Conservation (phyloP, 805 yeast genomes). For the Millerozyma acaciae region DNA sequence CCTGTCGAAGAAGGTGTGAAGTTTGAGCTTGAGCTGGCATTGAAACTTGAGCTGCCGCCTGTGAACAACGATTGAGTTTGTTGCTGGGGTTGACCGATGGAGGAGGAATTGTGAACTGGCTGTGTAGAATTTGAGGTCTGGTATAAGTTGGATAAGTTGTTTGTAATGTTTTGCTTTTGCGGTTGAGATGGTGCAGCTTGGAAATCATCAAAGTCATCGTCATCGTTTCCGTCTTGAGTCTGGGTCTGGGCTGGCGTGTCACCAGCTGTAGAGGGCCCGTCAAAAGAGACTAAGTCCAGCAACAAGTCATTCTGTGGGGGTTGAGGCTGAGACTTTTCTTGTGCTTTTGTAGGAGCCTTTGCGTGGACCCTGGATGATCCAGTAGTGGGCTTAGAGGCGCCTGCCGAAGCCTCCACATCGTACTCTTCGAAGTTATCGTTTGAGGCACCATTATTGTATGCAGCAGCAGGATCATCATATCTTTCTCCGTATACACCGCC, state of each 20-base stretch:
- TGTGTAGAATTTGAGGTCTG: constrained; percentile 11
- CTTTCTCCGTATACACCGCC: constrained; percentile 69
- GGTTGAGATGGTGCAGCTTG: constrained; percentile 55
- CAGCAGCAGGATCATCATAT: constrained; percentile 54
- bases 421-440: constrained; percentile 58
- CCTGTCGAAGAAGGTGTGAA: constrained; percentile 41
- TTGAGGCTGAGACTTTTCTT: constrained; percentile 25
- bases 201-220: constrained; percentile 79
- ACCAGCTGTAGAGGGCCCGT: constrained; percentile 22
- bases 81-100: constrained; percentile 11
- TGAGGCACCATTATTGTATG: constrained; percentile 30
- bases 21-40: constrained; percentile 20
- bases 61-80: constrained; percentile 7
- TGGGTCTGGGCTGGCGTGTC: constrained; percentile 13
- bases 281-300: constrained; percentile 45
- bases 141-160: constrained; percentile 16
- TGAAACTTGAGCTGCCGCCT: neutral
- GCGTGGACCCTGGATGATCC: constrained; percentile 33
- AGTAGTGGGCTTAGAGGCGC: constrained; percentile 33
- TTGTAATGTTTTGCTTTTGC: constrained; percentile 12
- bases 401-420: constrained; percentile 36
- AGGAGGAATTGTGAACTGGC: too few relatives aligned
- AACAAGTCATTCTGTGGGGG: constrained; percentile 46
- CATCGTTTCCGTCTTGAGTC: constrained; percentile 41
- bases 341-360: constrained; percentile 15